Base-by-base conservation (phyloP, 148 eudicot genomes). In the Rhododendron henanense region DNA sequence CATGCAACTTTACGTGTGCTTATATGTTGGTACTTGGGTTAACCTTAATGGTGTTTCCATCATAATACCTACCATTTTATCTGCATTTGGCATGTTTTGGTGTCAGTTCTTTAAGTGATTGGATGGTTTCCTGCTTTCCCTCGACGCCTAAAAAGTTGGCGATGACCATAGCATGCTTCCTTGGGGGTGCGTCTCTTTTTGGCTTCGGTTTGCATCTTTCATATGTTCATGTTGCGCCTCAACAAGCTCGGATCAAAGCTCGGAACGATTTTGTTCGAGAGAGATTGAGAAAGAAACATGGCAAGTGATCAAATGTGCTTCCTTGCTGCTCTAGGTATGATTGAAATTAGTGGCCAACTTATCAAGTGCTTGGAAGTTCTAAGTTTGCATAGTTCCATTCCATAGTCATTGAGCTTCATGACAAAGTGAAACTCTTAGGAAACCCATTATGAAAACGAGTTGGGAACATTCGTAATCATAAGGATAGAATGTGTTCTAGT, bases 221-320 rank as follows among this genome's bases (percentile, higher is more conserved):
- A 0, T 88, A 96, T 86, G 92, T 94, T 85, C 92, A 96, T 73
- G 85, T 90, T 82, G 99, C 96, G 1, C 99, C 99, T 74, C 98
- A 95, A 73, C 99, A 94, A 90, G 98, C 98, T 91, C 92, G 98
- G 67, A 90, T 86, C 33, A 90, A 93, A 92, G 98, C 97, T 85
- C 93, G 98, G 75, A 90, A 88, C 81, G 97, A 96, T 47, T 95
- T 89, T 85, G 93, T 96, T 67, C 93, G 78, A 87, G 94, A 91
- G 50, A 84, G 86, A 83, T 87, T 95, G 84, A 90, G 88, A 85
- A 88, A 90, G 90, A 95, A 91, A 88, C 86, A 93, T 79, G 99
- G 99, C 51, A 84, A 86, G 85, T 63, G 37, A 67, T 61, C 73
- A 41, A 47, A 69, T 80, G 15, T 13, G 63, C 33, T 50, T 83